Evolutionary conservation across 2,329 filamentous ascomycete species (phyloP), one percentile per base, ranked within the genome.

Genomic region (Fulvia fulva): DNA sequence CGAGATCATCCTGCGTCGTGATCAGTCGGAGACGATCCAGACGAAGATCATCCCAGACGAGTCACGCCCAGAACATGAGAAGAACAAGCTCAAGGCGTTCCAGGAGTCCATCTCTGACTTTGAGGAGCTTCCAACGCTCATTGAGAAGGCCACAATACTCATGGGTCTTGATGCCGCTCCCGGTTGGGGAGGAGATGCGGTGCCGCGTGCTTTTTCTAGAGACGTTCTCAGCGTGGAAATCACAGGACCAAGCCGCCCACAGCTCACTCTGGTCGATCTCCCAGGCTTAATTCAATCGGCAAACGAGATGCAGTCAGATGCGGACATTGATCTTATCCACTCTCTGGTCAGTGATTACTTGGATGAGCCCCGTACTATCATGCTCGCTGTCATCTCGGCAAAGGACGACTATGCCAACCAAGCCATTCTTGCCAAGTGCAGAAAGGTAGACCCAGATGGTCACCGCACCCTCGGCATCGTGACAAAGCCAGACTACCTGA

Each of bases 381-480:
- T 67, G 32, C 64, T 68, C 12, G 66, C 68, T 0, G 72, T 77
- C 0, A 66, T 78, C 6, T 72, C 68, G 3, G 75, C 75, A 0
- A 74, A 73, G 61, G 74, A 73, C 14, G 77, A 84, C 44, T 76
- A 78, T 62, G 81, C 81, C 5, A 81, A 84, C 30, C 86, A 89
- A 64, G 73, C 78, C 9, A 79, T 89, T 4, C 71, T 83, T 0
- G 75, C 80, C 12, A 79, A 77, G 12, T 77, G 75, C 2, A 71
- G 74, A 19, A 64, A 72, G 44, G 76, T 82, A 28, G 81, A 85
- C 60, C 71, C 72, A 1, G 63, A 73, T 0, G 73, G 75, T 14
- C 61, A 70, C 1, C 77, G 83, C 1, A 86, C 83, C 0, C 69
- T 86, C 0, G 81, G 83, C 0, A 78, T 86, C 56, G 78, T 86